These are phyloP conservation scores for Fusarium domesticum DNA, from an alignment of 2,329 filamentous ascomycete species.

Conservation along the genomic window DNA sequence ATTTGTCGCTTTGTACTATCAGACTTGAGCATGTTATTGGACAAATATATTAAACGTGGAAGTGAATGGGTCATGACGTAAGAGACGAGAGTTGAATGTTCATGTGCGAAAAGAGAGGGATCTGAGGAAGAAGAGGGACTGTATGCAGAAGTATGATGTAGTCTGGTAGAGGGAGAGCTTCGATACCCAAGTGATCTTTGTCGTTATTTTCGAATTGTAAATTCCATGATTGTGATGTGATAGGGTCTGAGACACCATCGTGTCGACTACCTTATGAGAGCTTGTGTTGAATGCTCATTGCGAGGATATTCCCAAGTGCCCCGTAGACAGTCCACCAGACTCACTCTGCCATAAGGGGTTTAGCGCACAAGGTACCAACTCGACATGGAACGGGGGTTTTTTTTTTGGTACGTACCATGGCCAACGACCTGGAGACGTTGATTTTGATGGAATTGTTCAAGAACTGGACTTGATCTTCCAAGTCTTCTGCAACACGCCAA, in stretches of 20 bases:
- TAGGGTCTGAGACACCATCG: no score
- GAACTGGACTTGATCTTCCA: constrained; percentile 3
- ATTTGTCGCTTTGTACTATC: constrained; percentile 90
- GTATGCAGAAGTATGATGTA: constrained; percentile 19
- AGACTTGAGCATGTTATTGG: constrained; percentile 79
- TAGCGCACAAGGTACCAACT: no score
- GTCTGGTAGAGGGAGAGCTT: constrained; percentile 21
- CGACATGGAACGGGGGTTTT: no score
- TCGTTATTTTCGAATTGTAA: constrained; percentile 22
- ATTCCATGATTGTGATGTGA: neutral
- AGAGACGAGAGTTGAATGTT: constrained; percentile 15
- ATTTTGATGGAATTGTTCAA: no score
- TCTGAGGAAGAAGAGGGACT: constrained; percentile 11
- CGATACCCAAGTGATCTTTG: constrained; percentile 30
- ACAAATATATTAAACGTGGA: constrained; percentile 95
- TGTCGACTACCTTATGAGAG: no score
- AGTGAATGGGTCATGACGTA: constrained; percentile 78
- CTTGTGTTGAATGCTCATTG: constrained; percentile 1
- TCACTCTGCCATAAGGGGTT: neutral
- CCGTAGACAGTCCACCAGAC: no score
- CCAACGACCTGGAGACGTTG: no score
- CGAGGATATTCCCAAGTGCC: no score
- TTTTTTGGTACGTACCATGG: constrained; percentile 24
- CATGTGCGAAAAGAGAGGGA: constrained; percentile 6
- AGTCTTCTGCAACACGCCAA: neutral